These are phyloP conservation scores for Halophytophthora polymorphica DNA, from an alignment of 352 stramenopile genomes.

Conservation along the genomic window DNA sequence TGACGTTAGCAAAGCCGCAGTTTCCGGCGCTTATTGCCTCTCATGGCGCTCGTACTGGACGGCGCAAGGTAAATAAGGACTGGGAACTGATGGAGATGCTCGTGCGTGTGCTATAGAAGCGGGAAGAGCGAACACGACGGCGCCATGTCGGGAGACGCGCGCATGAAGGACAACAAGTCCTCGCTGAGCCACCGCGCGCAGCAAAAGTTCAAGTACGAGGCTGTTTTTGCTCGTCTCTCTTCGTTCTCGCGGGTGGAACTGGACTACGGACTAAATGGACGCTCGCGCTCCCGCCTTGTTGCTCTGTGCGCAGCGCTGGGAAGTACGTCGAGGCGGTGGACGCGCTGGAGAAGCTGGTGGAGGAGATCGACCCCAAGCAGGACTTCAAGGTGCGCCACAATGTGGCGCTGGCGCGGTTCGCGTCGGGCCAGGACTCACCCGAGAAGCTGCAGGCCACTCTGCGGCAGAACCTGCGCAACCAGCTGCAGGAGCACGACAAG, in stretches of 20 bases:
- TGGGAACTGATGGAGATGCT: neutral
- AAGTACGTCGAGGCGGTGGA: constrained; percentile 87
- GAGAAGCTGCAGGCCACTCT: constrained; percentile 79
- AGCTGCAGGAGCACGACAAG: constrained; percentile 56
- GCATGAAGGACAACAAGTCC: constrained; percentile 82
- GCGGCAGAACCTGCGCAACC: constrained; percentile 55
- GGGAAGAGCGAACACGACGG: too few relatives aligned
- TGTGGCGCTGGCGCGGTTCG: constrained; percentile 67
- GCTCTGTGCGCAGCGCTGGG: constrained; percentile 43
- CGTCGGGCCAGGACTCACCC: constrained; percentile 49
- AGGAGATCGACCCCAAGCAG: constrained; percentile 71
- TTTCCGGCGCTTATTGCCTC: too few relatives aligned
- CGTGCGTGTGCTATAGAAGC: neutral
- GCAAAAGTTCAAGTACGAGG: constrained; percentile 84
- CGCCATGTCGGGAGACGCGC: constrained; percentile 59
- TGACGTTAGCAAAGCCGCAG: neutral
- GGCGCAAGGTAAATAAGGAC: too few relatives aligned
- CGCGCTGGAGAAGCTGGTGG: constrained; percentile 75
- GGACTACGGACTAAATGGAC: neutral
- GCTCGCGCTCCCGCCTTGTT: neutral
- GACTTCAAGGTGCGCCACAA: constrained; percentile 88
- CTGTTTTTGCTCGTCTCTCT: constrained; percentile 1
- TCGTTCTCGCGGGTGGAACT: constrained; percentile 3
- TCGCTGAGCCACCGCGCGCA: constrained; percentile 82
- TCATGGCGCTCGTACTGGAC: too few relatives aligned